phyloP scores from a whole-genome alignment of 305 asterid species.

The Petunia hybrid region DNA sequence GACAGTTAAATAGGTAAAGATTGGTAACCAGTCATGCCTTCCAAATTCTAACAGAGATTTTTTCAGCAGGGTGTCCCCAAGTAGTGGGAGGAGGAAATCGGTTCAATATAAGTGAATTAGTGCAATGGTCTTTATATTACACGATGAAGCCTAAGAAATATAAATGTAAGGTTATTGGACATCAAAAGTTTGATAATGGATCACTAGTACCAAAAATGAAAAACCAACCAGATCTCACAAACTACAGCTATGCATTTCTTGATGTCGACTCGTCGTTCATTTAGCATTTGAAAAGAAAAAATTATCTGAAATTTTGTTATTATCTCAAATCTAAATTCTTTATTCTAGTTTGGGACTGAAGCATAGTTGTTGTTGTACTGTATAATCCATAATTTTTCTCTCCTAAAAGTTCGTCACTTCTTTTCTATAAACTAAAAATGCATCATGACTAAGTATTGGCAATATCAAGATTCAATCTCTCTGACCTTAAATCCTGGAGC shows the following conservation, averaged over 20 bases:
- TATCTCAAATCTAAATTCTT: no score
- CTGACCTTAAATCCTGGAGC: not conserved
- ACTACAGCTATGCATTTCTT: not conserved
- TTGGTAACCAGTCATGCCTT: not conserved
- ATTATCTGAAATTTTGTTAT: not conserved
- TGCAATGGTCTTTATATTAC: not conserved
- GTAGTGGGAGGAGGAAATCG: not conserved
- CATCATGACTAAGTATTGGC: not conserved
- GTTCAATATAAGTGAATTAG: not conserved
- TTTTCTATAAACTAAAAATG: not conserved
- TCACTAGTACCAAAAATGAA: not conserved
- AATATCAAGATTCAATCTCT: not conserved
- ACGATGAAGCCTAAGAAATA: not conserved
- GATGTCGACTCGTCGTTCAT: conserved; percentile 6
- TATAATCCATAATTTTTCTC: not conserved
- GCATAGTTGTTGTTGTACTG: no score
- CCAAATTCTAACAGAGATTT: not conserved
- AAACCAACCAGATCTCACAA: not conserved
- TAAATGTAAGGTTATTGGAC: not conserved
- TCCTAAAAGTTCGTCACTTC: not conserved
- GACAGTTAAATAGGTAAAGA: conserved; percentile 5
- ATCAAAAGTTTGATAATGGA: not conserved
- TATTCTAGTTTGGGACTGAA: no score
- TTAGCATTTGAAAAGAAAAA: not conserved
- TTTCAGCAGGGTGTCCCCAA: not conserved